These are phyloP conservation scores for Piper longum DNA, from an alignment of 164 flowering plant species.

Conservation along the genomic window DNA sequence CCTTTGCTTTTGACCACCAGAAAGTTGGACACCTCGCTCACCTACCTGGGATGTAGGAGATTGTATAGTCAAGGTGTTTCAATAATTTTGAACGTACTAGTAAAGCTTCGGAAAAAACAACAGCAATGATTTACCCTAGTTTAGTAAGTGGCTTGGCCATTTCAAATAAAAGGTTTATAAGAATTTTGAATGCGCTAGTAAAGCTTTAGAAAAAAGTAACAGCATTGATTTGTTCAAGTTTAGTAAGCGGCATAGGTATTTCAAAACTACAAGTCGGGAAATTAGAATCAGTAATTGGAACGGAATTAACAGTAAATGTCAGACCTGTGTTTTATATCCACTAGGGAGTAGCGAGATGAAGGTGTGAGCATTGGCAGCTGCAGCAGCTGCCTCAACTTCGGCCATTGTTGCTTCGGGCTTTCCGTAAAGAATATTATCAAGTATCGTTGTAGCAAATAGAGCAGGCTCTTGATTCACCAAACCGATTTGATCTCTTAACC, in stretches of 20 bases:
- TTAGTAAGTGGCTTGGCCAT: too few species aligned
- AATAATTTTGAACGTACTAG: too few species aligned
- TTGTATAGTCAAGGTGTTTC: not conserved
- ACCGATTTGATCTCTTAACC: constrained; percentile 90
- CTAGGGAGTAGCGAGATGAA: constrained; percentile 77
- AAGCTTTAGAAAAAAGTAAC: too few species aligned
- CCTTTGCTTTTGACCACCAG: constrained; percentile 98
- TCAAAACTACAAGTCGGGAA: too few species aligned
- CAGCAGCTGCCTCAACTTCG: constrained; percentile 87
- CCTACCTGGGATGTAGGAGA: constrained; percentile 46
- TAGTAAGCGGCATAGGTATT: too few species aligned
- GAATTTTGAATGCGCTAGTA: too few species aligned
- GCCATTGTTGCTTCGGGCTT: constrained; percentile 78
- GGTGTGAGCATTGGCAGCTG: constrained; percentile 90
- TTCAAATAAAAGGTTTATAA: too few species aligned
- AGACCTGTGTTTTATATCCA: constrained; percentile 87
- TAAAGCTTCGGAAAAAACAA: too few species aligned
- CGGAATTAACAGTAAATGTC: not conserved
- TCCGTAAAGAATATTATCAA: constrained; percentile 83
- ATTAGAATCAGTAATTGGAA: not conserved
- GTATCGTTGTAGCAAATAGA: constrained; percentile 87
- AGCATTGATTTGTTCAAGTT: too few species aligned
- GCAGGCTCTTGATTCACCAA: constrained; percentile 98
- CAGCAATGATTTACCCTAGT: too few species aligned
- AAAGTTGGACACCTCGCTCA: constrained; percentile 91